phyloP scores from a whole-genome alignment of 208 protist genomes.

The Herpetomonas tarakana region DNA sequence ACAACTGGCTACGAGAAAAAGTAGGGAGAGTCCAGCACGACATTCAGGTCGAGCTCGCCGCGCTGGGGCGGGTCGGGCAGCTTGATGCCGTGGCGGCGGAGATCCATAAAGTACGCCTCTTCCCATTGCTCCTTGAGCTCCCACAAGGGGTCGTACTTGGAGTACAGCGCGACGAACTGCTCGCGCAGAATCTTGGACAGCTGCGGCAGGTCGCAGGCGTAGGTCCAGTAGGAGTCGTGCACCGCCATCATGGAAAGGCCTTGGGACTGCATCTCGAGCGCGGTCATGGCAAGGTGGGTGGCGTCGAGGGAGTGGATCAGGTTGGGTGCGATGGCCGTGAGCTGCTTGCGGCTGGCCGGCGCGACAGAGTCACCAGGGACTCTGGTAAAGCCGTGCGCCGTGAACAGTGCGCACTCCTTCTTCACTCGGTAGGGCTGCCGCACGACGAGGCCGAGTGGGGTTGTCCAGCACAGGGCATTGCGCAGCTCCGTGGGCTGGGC shows the following conservation, averaged over 20 bases:
- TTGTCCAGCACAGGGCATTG: constrained; percentile 93
- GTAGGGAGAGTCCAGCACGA: constrained; percentile 88
- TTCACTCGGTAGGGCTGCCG: constrained; percentile 95
- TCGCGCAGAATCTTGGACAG: constrained; percentile 94
- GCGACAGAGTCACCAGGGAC: constrained; percentile 68
- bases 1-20: constrained; percentile 94
- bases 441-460: constrained; percentile 95
- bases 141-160: constrained; percentile 87
- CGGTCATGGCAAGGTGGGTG: constrained; percentile 98
- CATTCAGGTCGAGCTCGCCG: constrained; percentile 80
- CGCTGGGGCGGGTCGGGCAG: constrained; percentile 87
- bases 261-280: constrained; percentile 86
- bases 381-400: constrained; percentile 64
- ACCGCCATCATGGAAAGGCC: constrained; percentile 95
- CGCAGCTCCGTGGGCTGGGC: constrained; percentile 80
- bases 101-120: constrained; percentile 85
- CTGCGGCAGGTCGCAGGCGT: constrained; percentile 91
- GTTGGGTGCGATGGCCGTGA: constrained; percentile 98
- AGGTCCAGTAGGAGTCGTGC: constrained; percentile 99
- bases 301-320: constrained; percentile 98
- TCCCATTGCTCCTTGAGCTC: constrained; percentile 93
- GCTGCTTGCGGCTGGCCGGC: constrained; percentile 84
- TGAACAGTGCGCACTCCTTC: constrained; percentile 84
- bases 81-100: constrained; percentile 74
- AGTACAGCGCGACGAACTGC: constrained; percentile 97